Conservation (phyloP, 169 alveolate species). For the Plasmodium yoelii region DNA sequence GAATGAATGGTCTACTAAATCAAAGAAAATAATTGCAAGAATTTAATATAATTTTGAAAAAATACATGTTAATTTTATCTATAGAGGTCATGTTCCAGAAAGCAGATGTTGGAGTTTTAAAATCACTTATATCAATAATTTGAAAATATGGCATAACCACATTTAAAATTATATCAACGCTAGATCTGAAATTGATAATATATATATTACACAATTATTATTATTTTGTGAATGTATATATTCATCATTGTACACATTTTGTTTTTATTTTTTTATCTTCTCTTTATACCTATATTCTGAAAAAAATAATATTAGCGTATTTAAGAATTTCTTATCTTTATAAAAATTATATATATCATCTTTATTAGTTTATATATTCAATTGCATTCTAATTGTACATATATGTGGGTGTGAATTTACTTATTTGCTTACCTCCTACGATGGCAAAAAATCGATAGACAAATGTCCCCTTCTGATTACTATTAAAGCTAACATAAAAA, state of each 20-base stretch:
- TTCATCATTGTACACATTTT: neutral
- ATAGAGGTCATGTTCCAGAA: slow-evolving; percentile 72
- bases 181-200: slow-evolving; percentile 19
- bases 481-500: slow-evolving; percentile 48
- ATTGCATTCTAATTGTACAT: neutral
- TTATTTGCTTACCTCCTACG: slow-evolving; percentile 57
- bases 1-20: no score
- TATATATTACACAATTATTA: neutral
- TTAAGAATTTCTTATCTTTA: neutral
- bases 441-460: slow-evolving; percentile 57
- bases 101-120: slow-evolving; percentile 63
- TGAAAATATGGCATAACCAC: slow-evolving; percentile 75
- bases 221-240: neutral
- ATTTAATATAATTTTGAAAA: neutral
- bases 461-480: slow-evolving; percentile 43
- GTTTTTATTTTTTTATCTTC: slow-evolving; percentile 5
- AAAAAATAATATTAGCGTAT: slow-evolving; percentile 3
- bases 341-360: neutral
- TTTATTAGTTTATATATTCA: no score
- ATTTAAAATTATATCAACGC: slow-evolving; percentile 55
- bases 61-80: slow-evolving; percentile 53
- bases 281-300: slow-evolving; percentile 58
- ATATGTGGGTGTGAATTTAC: neutral
- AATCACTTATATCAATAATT: slow-evolving; percentile 64
- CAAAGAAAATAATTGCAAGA: no score